A percentile compares a stretch with the other conserved stretches of the same genome.
Evolutionary conservation across 2,329 filamentous ascomycete genomes (phyloP).

Genomic region (Atkinsonella hypoxylon): DNA sequence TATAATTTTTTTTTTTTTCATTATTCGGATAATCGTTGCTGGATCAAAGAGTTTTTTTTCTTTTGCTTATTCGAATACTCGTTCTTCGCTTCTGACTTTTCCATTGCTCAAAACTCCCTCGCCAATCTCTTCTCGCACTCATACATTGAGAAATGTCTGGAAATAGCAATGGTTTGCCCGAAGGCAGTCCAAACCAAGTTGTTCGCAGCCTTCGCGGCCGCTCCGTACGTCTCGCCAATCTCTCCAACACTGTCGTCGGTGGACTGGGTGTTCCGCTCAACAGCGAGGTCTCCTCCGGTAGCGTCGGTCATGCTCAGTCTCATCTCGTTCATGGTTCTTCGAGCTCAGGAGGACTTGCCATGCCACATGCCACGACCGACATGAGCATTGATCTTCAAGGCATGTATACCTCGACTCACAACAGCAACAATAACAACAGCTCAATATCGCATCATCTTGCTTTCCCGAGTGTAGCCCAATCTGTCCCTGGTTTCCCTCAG

Average conservation of each 20-base stretch:
- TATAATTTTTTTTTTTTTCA: no score
- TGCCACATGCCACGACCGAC: background rate
- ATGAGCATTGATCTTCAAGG: background rate
- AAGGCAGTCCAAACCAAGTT: background rate
- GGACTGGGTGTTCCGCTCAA: background rate
- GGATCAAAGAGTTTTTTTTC: no score
- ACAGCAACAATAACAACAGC: background rate
- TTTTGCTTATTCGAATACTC: no score
- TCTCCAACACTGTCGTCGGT: background rate
- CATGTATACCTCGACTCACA: background rate
- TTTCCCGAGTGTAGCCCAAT: background rate
- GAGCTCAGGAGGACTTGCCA: background rate
- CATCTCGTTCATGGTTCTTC: background rate
- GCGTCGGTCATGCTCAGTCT: background rate
- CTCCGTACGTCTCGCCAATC: background rate
- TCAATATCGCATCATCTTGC: background rate
- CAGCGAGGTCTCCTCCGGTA: background rate
- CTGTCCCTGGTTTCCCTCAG: background rate
- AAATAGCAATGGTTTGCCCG: background rate
- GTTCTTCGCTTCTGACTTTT: background rate
- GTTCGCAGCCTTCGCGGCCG: background rate
- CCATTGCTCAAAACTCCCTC: background rate
- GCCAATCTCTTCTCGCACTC: background rate
- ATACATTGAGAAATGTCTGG: background rate
- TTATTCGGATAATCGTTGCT: no score